Evolutionary conservation across 352 stramenopile genomes (phyloP).

Genomic region (Pythium dissimile): DNA sequence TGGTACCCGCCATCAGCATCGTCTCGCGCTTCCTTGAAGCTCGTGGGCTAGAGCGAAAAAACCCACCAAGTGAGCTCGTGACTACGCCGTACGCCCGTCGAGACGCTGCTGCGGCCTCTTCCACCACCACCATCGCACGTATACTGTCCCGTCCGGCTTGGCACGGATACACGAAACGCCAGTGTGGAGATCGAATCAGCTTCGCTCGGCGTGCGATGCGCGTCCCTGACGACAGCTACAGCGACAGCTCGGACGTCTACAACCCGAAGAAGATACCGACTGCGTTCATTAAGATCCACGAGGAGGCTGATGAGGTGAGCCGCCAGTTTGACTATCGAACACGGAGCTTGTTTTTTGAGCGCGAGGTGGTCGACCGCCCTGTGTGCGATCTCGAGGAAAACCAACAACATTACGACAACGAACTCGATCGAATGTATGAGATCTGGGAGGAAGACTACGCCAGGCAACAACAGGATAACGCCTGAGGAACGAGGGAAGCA

Average conservation of each 20-base stretch:
- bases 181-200: slow-evolving; percentile 26
- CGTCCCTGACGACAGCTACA: slow-evolving; percentile 34
- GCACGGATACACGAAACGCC: slow-evolving; percentile 40
- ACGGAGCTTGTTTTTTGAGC: slow-evolving; percentile 42
- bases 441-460: not conserved
- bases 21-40: slow-evolving; percentile 15
- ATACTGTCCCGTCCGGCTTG: slow-evolving; percentile 22
- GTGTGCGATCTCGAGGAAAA: slow-evolving; percentile 52
- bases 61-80: not conserved
- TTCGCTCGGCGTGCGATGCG: slow-evolving; percentile 32
- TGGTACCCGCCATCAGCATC: not conserved
- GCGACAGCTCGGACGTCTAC: slow-evolving; percentile 47
- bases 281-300: slow-evolving; percentile 44
- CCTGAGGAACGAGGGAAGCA: too few species aligned
- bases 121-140: not conserved
- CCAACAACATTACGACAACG: slow-evolving; percentile 29
- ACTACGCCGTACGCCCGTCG: not conserved
- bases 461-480: not conserved
- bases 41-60: slow-evolving; percentile 5
- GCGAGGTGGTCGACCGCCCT: slow-evolving; percentile 43
- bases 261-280: slow-evolving; percentile 36
- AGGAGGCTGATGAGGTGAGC: slow-evolving; percentile 35
- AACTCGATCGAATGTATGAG: slow-evolving; percentile 11
- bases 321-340: slow-evolving; percentile 35
- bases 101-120: too few species aligned